Base-by-base conservation (phyloP, 805 yeast genomes). In the Kuraishia piskuri region DNA sequence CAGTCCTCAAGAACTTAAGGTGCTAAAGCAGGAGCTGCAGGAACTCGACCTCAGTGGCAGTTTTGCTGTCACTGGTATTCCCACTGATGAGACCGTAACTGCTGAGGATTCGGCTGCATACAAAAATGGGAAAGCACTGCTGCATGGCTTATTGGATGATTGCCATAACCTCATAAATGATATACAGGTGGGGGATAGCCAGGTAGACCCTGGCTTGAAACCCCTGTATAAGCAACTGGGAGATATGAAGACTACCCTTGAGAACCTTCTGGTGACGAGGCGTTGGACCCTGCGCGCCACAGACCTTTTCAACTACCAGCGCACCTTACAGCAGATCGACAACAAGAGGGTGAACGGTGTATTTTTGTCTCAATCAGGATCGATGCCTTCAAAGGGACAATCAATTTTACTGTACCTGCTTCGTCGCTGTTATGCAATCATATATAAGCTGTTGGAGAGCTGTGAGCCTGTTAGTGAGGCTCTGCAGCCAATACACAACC, bases 211-310 rank as follows among this genome's bases (percentile, higher is more conserved):
- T 12, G 68, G 76, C 51, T 75, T 88, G 53, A 71, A 74, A 50
- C 80, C 80, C 19, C 74, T 87, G 25, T 91, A 88, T 68, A 76
- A 79, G 50, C 76, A 80, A 55, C 73, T 94, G 58, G 71, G 79
- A 26, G 80, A 77, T 48, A 75, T 90, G 59, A 88, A 90, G 66
- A 75, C 81, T 22, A 84, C 84, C 20, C 76, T 94, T 56, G 96
- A 89, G 60, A 89, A 88, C 59, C 73, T 94, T 57, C 75, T 92
- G 61, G 82, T 94, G 48, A 94, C 99, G 2, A 84, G 97, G 68
- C 80, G 99, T 67, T 94, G 99, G 99, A 92, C 98, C 1, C 74
- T 94, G 71, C 82, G 99, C 63, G 96, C 91, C 63, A 94, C 99
- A 0, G 99, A 94, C 70, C 75, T 94, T 56, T 94, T 87, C 70